These are phyloP conservation scores for Silene noctiflora DNA, from an alignment of 179 eudicot genomes.

Conservation along the genomic window DNA sequence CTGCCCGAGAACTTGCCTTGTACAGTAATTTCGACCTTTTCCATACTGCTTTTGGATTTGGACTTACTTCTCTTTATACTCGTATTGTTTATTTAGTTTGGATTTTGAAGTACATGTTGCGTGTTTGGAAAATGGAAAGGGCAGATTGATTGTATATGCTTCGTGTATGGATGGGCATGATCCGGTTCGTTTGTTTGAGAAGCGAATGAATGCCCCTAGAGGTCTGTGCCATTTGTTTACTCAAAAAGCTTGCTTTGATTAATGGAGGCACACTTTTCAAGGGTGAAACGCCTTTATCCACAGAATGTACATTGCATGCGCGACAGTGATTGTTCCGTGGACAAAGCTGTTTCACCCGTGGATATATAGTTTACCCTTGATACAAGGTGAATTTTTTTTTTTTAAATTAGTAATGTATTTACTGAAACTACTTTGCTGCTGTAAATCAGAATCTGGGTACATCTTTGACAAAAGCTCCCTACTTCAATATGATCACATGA, in stretches of 20 bases:
- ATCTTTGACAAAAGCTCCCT: constrained; percentile 59
- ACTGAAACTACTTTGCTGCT: neutral
- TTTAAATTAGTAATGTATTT: neutral
- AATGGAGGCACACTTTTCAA: too few relatives aligned
- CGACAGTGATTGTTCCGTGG: too few relatives aligned
- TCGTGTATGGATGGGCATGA: constrained; percentile 85
- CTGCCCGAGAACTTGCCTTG: constrained; percentile 89
- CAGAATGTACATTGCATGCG: too few relatives aligned
- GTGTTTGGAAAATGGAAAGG: constrained; percentile 16
- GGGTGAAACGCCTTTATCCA: too few relatives aligned
- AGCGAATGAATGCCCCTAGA: constrained; percentile 60
- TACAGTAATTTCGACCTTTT: constrained; percentile 28
- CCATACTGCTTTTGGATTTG: neutral
- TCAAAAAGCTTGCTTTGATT: neutral
- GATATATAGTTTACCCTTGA: too few relatives aligned
- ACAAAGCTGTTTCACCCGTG: too few relatives aligned
- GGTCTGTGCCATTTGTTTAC: constrained; percentile 30
- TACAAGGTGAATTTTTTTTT: neutral
- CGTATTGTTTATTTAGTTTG: neutral
- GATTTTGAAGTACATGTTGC: constrained; percentile 3
- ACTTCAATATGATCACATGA: constrained; percentile 71
- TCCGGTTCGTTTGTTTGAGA: constrained; percentile 80
- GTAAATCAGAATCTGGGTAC: constrained; percentile 51
- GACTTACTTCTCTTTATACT: neutral
- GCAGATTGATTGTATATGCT: constrained; percentile 61